Evolutionary conservation across 1,139 yeast species (phyloP).

Genomic region (Scheffersomyces parashehatae): DNA sequence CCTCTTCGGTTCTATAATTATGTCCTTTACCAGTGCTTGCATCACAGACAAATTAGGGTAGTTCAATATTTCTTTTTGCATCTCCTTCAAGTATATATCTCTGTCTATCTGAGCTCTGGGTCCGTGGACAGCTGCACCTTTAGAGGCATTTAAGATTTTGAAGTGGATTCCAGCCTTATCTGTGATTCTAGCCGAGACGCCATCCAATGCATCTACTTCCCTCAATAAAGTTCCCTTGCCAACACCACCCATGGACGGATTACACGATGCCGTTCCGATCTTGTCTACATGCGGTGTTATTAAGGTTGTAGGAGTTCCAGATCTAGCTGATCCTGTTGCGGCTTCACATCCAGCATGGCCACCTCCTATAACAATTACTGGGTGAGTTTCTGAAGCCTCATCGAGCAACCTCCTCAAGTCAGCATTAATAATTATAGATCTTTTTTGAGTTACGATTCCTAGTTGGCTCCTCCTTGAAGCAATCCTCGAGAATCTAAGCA

Average conservation of each 20-base stretch:
- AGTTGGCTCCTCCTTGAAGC: no score
- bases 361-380: conserved; percentile 91
- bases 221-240: conserved; percentile 92
- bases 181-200: conserved; percentile 79
- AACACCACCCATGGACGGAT: conserved; percentile 98
- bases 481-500: no score
- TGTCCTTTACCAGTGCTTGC: conserved; percentile 82
- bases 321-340: conserved; percentile 86
- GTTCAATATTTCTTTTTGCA: conserved; percentile 65
- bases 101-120: conserved; percentile 97
- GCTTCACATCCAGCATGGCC: conserved; percentile 99
- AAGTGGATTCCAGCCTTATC: conserved; percentile 94
- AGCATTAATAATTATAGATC: conserved; percentile 10
- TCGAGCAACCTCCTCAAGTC: conserved; percentile 11
- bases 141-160: conserved; percentile 79
- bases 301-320: conserved; percentile 72
- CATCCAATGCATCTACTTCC: conserved; percentile 96
- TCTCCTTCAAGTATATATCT: conserved; percentile 69
- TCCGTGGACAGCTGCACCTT: conserved; percentile 99
- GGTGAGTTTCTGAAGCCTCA: conserved; percentile 23
- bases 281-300: conserved; percentile 75
- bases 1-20: conserved; percentile 57
- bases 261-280: conserved; percentile 94
- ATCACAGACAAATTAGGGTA: conserved; percentile 63
- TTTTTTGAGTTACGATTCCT: neutral